Conservation (phyloP, 192 early-diverging fungal species). For the Umbelopsis sp. region DNA sequence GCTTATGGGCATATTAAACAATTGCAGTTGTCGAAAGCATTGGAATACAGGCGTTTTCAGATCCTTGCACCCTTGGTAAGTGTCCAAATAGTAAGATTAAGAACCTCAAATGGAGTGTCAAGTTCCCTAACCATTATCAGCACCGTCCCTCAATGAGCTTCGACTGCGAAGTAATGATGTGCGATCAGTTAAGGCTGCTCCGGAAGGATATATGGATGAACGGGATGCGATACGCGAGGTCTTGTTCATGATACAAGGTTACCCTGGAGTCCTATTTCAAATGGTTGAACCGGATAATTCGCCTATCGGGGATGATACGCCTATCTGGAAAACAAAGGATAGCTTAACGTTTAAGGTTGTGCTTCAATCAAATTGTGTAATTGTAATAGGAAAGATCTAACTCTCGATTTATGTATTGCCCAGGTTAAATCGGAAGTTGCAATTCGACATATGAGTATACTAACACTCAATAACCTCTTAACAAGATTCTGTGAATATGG, state of each 20-base stretch:
- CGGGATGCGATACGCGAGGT: conserved; percentile 41
- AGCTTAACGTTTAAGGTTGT: background rate
- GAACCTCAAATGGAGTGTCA: background rate
- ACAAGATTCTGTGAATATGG: conserved; percentile 33
- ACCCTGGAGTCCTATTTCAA: conserved; percentile 30
- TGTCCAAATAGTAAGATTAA: background rate
- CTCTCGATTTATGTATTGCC: background rate
- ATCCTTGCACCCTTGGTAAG: conserved; percentile 29
- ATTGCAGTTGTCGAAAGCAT: background rate
- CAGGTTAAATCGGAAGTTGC: conserved; percentile 26
- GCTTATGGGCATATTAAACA: background rate
- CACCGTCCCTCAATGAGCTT: conserved; percentile 8
- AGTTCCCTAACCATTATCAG: background rate
- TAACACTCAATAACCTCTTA: conserved; percentile 24
- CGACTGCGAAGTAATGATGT: conserved; percentile 15
- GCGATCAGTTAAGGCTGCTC: conserved; percentile 15
- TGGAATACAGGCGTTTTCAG: background rate
- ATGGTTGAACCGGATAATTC: background rate
- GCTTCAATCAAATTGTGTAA: conserved; percentile 1
- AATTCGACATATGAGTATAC: conserved; percentile 32
- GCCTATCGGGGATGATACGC: background rate
- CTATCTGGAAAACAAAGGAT: background rate
- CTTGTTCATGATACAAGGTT: conserved; percentile 36
- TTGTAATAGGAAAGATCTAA: background rate
- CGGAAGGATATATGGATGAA: conserved; percentile 28